Base-by-base conservation (phyloP, 805 yeast genomes). In the Zygosaccharomyces bisporus region DNA sequence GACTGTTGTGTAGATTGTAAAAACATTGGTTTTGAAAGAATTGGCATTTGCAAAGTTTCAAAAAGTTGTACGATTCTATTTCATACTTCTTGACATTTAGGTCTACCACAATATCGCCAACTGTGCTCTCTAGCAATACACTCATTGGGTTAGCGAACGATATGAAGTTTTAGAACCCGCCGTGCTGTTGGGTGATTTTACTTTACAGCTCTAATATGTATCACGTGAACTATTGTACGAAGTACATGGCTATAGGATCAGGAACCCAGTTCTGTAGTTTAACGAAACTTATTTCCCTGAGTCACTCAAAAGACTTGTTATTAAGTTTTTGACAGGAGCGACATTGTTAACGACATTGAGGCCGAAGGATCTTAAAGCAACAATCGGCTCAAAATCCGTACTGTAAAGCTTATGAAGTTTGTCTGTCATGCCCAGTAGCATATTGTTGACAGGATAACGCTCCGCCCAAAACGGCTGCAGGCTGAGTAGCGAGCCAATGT, bases 331-430 rank as follows among this genome's bases (percentile, higher is more conserved):
- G 40, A 88, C 62, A 45, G 80, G 74, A 2, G 76, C 79, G 23
- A 86, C 50, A 36, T 70, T 71, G 62, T 91, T 84, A 33, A 89
- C 72, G 1, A 80, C 52, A 45, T 80, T 80, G 53, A 91, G 74
- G 0, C 99, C 99, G 19, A 81, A 54, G 1, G 91, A 77, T 56
- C 98, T 73, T 24, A 81, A 66, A 34, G 77, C 74, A 23, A 90
- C 96, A 4, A 91, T 54, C 1, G 96, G 95, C 35, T 73, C 71
- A 47, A 73, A 76, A 51, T 81, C 86, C 1, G 86, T 81, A 5
- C 87, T 73, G 60, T 90, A 91, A 19, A 93, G 67, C 66, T 91
- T 93, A 67, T 90, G 95, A 47, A 93, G 68, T 64, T 89, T 89
- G 65, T 93, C 99, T 38, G 93, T 93, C 25, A 86, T 83, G 0